These are phyloP conservation scores for Austroboletus eburneus DNA, from an alignment of 768 basidiomycete species.

Conservation along the genomic window DNA sequence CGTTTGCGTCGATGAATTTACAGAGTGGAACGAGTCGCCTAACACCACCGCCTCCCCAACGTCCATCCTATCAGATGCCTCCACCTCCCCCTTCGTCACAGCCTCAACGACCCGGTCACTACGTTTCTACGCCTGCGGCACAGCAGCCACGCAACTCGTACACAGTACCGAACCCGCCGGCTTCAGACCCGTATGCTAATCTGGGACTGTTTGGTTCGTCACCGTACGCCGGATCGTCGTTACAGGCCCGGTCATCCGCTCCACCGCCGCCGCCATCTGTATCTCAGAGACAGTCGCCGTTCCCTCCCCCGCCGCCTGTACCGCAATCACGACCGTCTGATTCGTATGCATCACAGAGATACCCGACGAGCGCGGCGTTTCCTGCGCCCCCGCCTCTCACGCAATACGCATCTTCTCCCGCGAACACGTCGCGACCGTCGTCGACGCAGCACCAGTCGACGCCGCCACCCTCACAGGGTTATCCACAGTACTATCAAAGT, in stretches of 20 bases:
- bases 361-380: slow-evolving; percentile 11
- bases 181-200: slow-evolving; percentile 35
- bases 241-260: slow-evolving; percentile 9
- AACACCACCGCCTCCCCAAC: slow-evolving; percentile 32
- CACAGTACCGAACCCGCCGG: slow-evolving; percentile 20
- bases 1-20: slow-evolving; percentile 57
- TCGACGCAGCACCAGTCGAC: slow-evolving; percentile 26
- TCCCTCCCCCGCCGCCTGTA: slow-evolving; percentile 17
- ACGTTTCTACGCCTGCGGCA: slow-evolving; percentile 22
- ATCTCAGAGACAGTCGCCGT: slow-evolving; percentile 25
- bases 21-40: slow-evolving; percentile 26
- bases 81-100: slow-evolving; percentile 10
- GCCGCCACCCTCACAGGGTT: slow-evolving; percentile 31
- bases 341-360: slow-evolving; percentile 17
- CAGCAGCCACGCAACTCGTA: slow-evolving; percentile 25
- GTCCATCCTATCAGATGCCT: slow-evolving; percentile 24
- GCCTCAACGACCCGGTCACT: slow-evolving; percentile 21
- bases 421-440: slow-evolving; percentile 11
- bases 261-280: slow-evolving; percentile 18
- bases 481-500: slow-evolving; percentile 30
- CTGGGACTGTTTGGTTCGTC: slow-evolving; percentile 28
- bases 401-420: slow-evolving; percentile 19
- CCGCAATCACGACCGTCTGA: slow-evolving; percentile 16
- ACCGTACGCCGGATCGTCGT: slow-evolving; percentile 3
- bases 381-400: slow-evolving; percentile 30